These are phyloP conservation scores for Globisporangium solare DNA, from an alignment of 352 stramenopile species.

Conservation along the genomic window DNA sequence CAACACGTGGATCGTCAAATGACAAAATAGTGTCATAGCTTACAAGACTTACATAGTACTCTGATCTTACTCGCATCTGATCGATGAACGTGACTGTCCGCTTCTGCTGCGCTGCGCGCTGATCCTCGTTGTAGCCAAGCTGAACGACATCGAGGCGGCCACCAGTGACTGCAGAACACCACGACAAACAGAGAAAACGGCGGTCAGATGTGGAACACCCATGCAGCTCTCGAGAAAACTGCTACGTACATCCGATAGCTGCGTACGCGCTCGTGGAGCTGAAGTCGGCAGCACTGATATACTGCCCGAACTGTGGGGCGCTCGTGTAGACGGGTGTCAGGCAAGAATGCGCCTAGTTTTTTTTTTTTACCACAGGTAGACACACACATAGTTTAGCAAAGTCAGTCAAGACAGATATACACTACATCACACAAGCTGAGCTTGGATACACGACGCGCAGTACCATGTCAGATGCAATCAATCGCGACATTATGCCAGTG, in stretches of 20 bases:
- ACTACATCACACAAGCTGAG: not conserved
- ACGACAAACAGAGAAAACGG: not conserved
- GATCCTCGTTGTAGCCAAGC: slow-evolving; percentile 1
- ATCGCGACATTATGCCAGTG: slow-evolving; percentile 22
- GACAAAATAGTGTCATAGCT: too few relatives aligned
- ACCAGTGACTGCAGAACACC: slow-evolving; percentile 2
- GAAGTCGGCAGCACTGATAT: slow-evolving; percentile 30
- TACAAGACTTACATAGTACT: slow-evolving; percentile 3
- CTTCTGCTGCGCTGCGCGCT: slow-evolving; percentile 2
- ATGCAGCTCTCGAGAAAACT: not conserved
- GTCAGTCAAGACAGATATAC: not conserved
- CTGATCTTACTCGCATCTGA: not conserved
- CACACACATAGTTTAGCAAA: not conserved
- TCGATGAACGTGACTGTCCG: not conserved
- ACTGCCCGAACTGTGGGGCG: not conserved
- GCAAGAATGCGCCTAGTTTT: not conserved
- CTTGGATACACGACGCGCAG: too few relatives aligned
- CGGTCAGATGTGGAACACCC: too few relatives aligned
- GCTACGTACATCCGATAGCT: slow-evolving; percentile 33
- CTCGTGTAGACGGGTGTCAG: slow-evolving; percentile 1
- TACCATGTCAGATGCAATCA: slow-evolving; percentile 15
- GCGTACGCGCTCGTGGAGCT: slow-evolving; percentile 24
- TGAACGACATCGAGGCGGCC: slow-evolving; percentile 9
- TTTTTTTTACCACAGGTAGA: not conserved
- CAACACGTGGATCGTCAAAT: too few relatives aligned